Base-by-base conservation (phyloP, 2,329 filamentous ascomycete genomes). In the Fonsecaea erecta region DNA sequence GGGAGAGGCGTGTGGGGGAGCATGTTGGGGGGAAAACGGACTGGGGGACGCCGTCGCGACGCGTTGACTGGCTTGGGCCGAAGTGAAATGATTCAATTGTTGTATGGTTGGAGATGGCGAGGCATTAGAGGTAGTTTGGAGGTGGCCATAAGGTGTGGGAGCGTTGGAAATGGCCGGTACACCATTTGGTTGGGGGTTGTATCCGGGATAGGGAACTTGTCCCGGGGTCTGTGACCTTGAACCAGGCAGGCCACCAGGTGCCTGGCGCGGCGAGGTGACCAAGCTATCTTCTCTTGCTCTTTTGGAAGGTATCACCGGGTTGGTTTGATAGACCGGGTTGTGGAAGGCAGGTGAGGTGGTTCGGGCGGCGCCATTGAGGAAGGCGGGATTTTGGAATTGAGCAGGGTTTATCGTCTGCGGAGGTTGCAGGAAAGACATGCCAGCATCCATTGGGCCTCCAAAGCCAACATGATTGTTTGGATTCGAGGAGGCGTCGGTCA, bases 201-300 rank as follows among this genome's bases (percentile, higher is more conserved):
- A 94, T 70, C 87, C 87, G 30, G 88, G 83, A 73, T 89, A 93
- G 59, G 85, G 84, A 68, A 88, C 85, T 75, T 94, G 91, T 73
- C 92, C 91, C 35, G 94, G 94, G 32, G 94, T 98, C 76, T 97
- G 93, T 72, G 94, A 94, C 78, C 94, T 91, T 79, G 94, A 96
- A 26, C 87, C 88, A 55, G 91, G 90, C 32, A 92, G 79, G 79
- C 90, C 90, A 70, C 86, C 87, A 4, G 89, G 86, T 62, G 89
- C 88, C 75, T 89, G 90, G 74, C 89, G 86, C 60, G 94, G 93
- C 34, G 93, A 96, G 76, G 90, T 89, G 71, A 88, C 89, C 74
- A 95, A 85, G 74, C 89, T 93, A 77, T 97, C 93, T 79, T 96
- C 92, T 75, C 87, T 83, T 59, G 91, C 86, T 74, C 95, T 88